Percentiles rank a stretch among this genome's conserved stretches.
phyloP scores from a whole-genome alignment of 371 early-diverging fungal genomes.

The Vairimorpha apis region DNA sequence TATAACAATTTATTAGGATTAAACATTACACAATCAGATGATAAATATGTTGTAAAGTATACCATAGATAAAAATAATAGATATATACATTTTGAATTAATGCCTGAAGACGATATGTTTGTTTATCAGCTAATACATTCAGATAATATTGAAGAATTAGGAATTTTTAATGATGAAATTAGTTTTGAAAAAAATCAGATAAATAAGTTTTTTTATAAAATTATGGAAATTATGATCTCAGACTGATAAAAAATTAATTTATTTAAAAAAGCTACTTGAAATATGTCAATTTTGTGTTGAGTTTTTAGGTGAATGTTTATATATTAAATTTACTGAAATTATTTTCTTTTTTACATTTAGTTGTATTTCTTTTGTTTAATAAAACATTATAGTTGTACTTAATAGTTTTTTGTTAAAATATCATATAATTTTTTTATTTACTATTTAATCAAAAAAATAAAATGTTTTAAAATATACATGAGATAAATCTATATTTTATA shows the following conservation, averaged over 20 bases:
- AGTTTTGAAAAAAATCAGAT: constrained; percentile 49
- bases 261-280: neutral
- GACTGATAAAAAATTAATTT: neutral
- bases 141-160: constrained; percentile 42
- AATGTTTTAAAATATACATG: too few species aligned
- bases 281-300: too few species aligned
- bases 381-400: too few species aligned
- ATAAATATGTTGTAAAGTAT: constrained; percentile 20
- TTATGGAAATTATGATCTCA: constrained; percentile 39
- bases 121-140: constrained; percentile 38
- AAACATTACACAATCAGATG: constrained; percentile 32
- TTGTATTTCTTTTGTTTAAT: too few species aligned
- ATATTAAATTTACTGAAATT: too few species aligned
- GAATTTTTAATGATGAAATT: constrained; percentile 47
- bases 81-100: constrained; percentile 39
- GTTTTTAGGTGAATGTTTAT: too few species aligned
- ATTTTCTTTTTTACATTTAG: too few species aligned
- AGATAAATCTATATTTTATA: too few species aligned
- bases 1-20: constrained; percentile 47
- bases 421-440: too few species aligned
- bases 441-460: too few species aligned
- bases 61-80: constrained; percentile 17
- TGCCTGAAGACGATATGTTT: constrained; percentile 26
- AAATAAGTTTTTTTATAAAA: constrained; percentile 56
- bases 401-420: too few species aligned